Conservation (phyloP, 345 rosid species). For the Eucalyptus victrix region DNA sequence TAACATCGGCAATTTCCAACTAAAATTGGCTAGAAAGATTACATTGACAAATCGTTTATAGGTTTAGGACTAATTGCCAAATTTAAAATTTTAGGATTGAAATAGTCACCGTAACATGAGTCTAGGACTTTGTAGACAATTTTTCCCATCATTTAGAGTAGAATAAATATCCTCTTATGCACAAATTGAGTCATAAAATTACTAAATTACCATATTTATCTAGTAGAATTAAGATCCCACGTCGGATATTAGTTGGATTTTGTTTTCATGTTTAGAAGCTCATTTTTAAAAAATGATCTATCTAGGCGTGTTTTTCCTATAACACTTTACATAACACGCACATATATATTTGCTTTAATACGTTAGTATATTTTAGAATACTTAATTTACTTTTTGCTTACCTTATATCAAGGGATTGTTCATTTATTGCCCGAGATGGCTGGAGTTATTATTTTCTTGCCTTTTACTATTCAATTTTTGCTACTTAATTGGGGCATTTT, state of each 20-base stretch:
- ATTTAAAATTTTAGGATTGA: too few relatives aligned
- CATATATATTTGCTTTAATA: neutral
- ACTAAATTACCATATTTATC: neutral
- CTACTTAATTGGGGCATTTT: neutral
- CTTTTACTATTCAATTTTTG: neutral
- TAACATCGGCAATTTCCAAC: neutral
- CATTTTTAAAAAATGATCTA: too few relatives aligned
- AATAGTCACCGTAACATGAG: neutral
- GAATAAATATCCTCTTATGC: neutral
- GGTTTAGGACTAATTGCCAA: neutral
- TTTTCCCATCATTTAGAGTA: neutral
- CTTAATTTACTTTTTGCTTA: too few relatives aligned
- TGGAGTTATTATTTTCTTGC: neutral
- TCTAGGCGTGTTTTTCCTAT: neutral
- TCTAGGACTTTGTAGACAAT: neutral
- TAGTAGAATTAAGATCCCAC: too few relatives aligned
- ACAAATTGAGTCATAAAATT: neutral
- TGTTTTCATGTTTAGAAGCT: neutral
- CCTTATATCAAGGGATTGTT: neutral
- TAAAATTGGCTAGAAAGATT: too few relatives aligned
- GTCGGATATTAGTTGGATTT: too few relatives aligned
- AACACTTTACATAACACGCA: neutral
- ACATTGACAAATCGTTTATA: too few relatives aligned
- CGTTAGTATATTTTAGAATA: neutral
- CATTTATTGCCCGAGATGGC: neutral